Base-by-base conservation (phyloP, 352 stramenopile species). In the Phytophthora tubulina region DNA sequence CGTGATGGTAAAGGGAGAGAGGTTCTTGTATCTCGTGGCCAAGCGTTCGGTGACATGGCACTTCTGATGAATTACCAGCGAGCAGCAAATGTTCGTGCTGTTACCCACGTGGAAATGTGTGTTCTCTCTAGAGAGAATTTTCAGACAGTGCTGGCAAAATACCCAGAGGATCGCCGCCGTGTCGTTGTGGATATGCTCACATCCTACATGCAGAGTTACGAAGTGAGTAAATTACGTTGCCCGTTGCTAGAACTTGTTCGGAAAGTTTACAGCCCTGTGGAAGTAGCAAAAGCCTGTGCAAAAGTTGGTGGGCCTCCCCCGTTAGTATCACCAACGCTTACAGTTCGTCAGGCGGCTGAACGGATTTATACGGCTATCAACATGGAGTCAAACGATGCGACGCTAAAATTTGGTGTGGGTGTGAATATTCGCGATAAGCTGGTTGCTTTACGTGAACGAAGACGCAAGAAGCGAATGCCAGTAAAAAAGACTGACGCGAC, bases 31-130 rank as follows among this genome's bases (percentile, higher is more conserved):
- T 67, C 57, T 21, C 60, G 70, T 9, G 74, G 77, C 8, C 66
- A 84, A 64, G 70, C 77, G 1, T 90, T 90, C 31, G 79, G 85
- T 5, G 83, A 88, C 13, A 71, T 90, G 27, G 72, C 78, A 14
- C 70, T 91, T 21, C n/a, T 93, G 5, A 85, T 80, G 70, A 83
- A 90, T 44, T 88, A 89, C 52, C 50, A 74, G 4, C 74, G 80
- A 15, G 75, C 83, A 32, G 75, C 73, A 5, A 80, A 79, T 42
- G 62, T 91, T 0, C 73, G 75, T 1, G 81, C 84, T 2, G 53
- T 83, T 14, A 83, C 78, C 8, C 77, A 89, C 54, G 79, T 87
- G 5, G 80, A 89, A 53, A 82, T 90, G 70, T 86, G 82, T 55
- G 78, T 86, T 7, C 48, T 90, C 21, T 69, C 60, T 3, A 70